Percentiles rank a stretch among this genome's conserved stretches.
phyloP scores from a whole-genome alignment of 2,329 filamentous ascomycete genomes.

The Stachybotrys chlorohalonatus region DNA sequence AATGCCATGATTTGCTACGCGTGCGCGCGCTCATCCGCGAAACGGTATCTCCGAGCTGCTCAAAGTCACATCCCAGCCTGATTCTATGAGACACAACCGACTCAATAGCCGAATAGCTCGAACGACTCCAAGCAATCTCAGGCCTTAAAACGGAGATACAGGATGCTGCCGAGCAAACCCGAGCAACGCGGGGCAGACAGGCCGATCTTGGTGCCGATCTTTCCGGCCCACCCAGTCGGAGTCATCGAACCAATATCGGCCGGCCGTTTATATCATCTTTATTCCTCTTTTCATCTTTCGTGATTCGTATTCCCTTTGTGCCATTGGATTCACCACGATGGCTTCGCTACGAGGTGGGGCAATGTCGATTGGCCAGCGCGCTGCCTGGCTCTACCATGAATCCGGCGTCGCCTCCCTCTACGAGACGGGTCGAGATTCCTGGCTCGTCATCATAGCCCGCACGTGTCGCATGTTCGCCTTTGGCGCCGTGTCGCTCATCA shows the following conservation, averaged over 20 bases:
- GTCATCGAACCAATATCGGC: neutral
- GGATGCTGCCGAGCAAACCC: neutral
- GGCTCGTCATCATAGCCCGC: constrained; percentile 22
- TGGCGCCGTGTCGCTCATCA: constrained; percentile 48
- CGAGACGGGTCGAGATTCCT: constrained; percentile 27
- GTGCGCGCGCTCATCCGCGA: too few species aligned
- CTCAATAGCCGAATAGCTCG: neutral
- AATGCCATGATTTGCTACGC: too few species aligned
- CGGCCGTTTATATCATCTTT: neutral
- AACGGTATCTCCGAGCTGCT: too few species aligned
- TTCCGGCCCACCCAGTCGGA: neutral
- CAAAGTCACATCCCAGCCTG: too few species aligned
- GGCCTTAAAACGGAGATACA: neutral
- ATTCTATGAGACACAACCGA: neutral
- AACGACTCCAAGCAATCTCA: neutral
- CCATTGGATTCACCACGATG: neutral
- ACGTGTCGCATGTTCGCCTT: constrained; percentile 54
- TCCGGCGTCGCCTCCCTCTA: constrained; percentile 39
- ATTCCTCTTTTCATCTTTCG: neutral
- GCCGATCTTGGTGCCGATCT: neutral
- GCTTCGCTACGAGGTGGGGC: neutral
- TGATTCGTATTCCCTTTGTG: too few species aligned
- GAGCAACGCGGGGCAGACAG: neutral
- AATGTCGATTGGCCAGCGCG: neutral
- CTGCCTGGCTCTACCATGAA: constrained; percentile 28